Evolutionary conservation across 1,284 basidiomycete genomes (phyloP).

Genomic region (Apiotrichum siamense): DNA sequence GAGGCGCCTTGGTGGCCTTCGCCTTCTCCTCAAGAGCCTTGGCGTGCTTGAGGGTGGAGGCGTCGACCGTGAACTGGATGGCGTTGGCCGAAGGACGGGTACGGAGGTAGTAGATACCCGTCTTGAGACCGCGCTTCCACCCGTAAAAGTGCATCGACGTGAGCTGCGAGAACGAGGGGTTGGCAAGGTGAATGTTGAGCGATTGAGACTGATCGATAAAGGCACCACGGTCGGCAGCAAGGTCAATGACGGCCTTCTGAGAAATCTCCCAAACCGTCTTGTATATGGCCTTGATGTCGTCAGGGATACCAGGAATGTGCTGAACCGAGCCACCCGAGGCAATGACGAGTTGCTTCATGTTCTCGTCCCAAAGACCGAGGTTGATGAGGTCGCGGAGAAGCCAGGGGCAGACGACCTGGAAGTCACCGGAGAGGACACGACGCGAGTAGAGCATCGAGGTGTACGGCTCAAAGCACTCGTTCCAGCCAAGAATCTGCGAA

Average conservation of each 20-base stretch:
- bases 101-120: slow-evolving; percentile 90
- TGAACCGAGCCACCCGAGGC: slow-evolving; percentile 95
- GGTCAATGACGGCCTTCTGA: slow-evolving; percentile 96
- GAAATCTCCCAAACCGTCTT: slow-evolving; percentile 83
- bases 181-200: slow-evolving; percentile 87
- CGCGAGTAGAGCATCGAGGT: slow-evolving; percentile 95
- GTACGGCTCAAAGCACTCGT: slow-evolving; percentile 67
- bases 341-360: slow-evolving; percentile 99
- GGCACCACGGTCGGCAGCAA: slow-evolving; percentile 95
- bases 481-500: slow-evolving; percentile 96
- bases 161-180: slow-evolving; percentile 87
- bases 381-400: slow-evolving; percentile 94
- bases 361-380: slow-evolving; percentile 91
- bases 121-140: slow-evolving; percentile 99
- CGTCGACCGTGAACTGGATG: slow-evolving; percentile 96
- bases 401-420: slow-evolving; percentile 99
- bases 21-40: slow-evolving; percentile 43
- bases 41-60: slow-evolving; percentile 59
- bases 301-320: slow-evolving; percentile 77
- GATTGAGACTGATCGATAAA: slow-evolving; percentile 90
- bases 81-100: slow-evolving; percentile 91
- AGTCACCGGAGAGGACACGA: slow-evolving; percentile 98
- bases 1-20: slow-evolving; percentile 28
- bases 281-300: slow-evolving; percentile 70
- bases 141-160: slow-evolving; percentile 99